These are phyloP conservation scores for Cutaneotrichosporon dermatis DNA, from an alignment of 1,284 basidiomycete species.

Conservation along the genomic window DNA sequence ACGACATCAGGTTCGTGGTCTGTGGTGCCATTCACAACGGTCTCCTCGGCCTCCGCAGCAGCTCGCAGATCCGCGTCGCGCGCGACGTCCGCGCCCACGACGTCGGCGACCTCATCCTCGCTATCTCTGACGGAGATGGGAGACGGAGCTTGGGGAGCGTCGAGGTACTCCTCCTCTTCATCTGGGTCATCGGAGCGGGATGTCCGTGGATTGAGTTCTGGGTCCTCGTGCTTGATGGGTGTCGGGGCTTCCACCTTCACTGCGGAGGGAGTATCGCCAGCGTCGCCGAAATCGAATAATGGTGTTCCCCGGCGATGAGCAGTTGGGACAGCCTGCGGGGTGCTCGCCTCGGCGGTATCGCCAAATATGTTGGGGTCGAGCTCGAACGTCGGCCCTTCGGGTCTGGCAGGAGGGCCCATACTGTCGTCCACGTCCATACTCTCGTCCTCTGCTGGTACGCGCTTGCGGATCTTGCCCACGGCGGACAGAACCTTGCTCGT, in stretches of 20 bases:
- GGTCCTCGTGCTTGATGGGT: not conserved
- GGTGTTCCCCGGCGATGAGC: not conserved
- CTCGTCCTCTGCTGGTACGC: not conserved
- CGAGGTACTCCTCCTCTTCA: not conserved
- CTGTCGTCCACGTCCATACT: not conserved
- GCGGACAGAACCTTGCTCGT: not conserved
- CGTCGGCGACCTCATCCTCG: conserved; percentile 1
- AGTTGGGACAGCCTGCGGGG: not conserved
- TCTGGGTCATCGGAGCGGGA: not conserved
- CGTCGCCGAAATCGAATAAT: conserved; percentile 1
- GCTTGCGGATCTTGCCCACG: not conserved
- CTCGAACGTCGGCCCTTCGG: not conserved
- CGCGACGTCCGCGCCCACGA: not conserved
- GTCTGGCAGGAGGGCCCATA: not conserved
- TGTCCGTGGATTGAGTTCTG: not conserved
- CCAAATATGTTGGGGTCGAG: not conserved
- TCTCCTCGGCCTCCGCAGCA: no score
- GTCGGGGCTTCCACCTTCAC: not conserved
- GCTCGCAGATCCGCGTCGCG: no score
- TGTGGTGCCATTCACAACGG: no score
- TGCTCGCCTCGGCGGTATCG: not conserved
- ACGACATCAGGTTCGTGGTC: no score
- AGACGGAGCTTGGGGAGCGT: not conserved
- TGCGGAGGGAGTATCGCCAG: not conserved
- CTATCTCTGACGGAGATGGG: not conserved